A percentile compares a stretch with the other conserved stretches of the same genome.
These are phyloP conservation scores for Sicyos edulis DNA, from an alignment of 306 rosid genomes.

Conservation along the genomic window DNA sequence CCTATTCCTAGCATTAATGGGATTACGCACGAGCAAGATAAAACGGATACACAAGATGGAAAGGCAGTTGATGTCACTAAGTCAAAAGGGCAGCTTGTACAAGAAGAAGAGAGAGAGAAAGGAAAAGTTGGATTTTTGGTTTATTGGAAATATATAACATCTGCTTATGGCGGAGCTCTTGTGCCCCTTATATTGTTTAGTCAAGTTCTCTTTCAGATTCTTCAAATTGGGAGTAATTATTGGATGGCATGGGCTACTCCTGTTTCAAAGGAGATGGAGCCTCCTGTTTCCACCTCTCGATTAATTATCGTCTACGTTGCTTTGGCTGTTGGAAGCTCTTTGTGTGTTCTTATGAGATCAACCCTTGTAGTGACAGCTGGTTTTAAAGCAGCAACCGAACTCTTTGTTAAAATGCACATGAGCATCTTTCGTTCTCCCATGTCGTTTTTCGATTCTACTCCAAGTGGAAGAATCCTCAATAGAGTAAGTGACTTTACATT, in stretches of 20 bases:
- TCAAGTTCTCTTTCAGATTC: constrained; percentile 53
- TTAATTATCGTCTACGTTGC: constrained; percentile 54
- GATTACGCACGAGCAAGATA: constrained; percentile 33
- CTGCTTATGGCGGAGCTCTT: constrained; percentile 74
- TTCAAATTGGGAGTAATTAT: constrained; percentile 87
- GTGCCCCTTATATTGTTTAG: constrained; percentile 67
- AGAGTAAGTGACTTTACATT: constrained; percentile 41
- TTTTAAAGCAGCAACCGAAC: constrained; percentile 62
- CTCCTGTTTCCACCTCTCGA: constrained; percentile 37
- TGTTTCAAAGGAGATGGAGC: constrained; percentile 45
- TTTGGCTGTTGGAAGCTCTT: constrained; percentile 63
- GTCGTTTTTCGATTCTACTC: constrained; percentile 88
- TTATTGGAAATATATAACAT: constrained; percentile 63
- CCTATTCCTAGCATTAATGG: constrained; percentile 20
- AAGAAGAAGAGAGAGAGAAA: constrained; percentile 90
- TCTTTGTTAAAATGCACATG: constrained; percentile 68
- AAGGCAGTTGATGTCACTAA: constrained; percentile 31
- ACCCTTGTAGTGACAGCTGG: constrained; percentile 46
- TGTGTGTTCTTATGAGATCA: constrained; percentile 46
- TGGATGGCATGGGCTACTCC: constrained; percentile 98
- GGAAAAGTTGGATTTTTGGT: constrained; percentile 68
- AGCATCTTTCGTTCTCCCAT: constrained; percentile 79
- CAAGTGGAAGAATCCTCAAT: constrained; percentile 74
- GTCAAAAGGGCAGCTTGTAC: constrained; percentile 64
- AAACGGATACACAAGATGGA: constrained; percentile 28